A percentile compares a stretch with the other conserved stretches of the same genome.
Evolutionary conservation across 345 rosid species (phyloP).

Genomic region (Linum lewisii): DNA sequence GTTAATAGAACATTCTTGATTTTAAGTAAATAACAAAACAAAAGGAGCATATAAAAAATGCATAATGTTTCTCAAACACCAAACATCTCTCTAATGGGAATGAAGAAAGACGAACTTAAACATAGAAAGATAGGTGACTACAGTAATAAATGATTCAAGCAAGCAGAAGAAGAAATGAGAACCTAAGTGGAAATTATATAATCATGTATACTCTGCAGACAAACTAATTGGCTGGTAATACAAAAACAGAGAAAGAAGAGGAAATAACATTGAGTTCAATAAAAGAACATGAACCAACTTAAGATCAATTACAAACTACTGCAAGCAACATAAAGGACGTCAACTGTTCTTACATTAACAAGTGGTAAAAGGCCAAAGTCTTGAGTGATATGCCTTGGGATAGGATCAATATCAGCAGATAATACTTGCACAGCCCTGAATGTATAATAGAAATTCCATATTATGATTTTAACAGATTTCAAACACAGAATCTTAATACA

Average conservation of each 20-base stretch:
- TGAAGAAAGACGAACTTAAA: no score
- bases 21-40: no score
- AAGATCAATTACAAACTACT: neutral
- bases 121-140: no score
- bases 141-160: no score
- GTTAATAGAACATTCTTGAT: neutral
- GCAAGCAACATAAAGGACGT: neutral
- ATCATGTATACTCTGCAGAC: no score
- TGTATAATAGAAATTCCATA: constrained; percentile 12
- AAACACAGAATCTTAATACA: neutral
- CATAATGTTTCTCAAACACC: no score
- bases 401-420: constrained; percentile 55
- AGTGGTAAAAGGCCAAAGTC: constrained; percentile 69
- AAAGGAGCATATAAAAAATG: no score
- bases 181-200: no score
- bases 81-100: no score
- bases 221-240: neutral
- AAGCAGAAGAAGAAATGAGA: no score
- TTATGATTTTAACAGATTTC: neutral
- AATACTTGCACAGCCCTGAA: constrained; percentile 54
- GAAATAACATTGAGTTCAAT: neutral
- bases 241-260: neutral
- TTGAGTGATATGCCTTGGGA: constrained; percentile 56
- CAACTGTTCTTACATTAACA: constrained; percentile 45
- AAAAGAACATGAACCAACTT: neutral